phyloP scores from a whole-genome alignment of 768 basidiomycete species.

The Boletus speciosus region DNA sequence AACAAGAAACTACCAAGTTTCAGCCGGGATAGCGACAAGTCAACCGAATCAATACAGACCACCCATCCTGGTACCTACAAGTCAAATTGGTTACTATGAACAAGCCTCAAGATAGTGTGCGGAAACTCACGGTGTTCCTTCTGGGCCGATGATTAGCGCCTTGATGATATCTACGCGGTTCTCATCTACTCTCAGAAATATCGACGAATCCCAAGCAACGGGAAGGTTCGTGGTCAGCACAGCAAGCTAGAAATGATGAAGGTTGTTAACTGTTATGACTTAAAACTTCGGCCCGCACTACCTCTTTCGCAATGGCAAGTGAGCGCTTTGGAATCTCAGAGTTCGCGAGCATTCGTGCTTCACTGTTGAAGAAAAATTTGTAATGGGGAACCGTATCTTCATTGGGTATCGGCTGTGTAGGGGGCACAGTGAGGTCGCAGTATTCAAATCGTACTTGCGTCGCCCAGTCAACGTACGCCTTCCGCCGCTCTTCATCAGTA shows the following conservation, averaged over 20 bases:
- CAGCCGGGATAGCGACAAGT: background rate
- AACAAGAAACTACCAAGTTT: constrained; percentile 57
- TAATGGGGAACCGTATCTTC: constrained; percentile 65
- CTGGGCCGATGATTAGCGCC: constrained; percentile 87
- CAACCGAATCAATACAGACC: constrained; percentile 44
- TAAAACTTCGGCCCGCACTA: constrained; percentile 23
- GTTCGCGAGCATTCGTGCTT: constrained; percentile 78
- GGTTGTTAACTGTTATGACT: constrained; percentile 5
- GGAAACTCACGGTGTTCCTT: constrained; percentile 80
- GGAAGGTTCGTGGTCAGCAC: constrained; percentile 92
- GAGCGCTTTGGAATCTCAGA: constrained; percentile 89
- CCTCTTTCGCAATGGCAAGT: constrained; percentile 94
- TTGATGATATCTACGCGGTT: constrained; percentile 89
- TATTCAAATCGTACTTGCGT: constrained; percentile 82
- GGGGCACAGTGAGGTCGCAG: constrained; percentile 70
- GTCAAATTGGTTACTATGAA: constrained; percentile 4
- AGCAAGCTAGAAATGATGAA: constrained; percentile 59
- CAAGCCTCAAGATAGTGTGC: background rate
- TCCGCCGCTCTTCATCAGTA: constrained; percentile 64
- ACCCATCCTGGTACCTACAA: constrained; percentile 83
- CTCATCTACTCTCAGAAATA: constrained; percentile 92
- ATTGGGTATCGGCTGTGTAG: constrained; percentile 29
- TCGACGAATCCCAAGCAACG: constrained; percentile 92
- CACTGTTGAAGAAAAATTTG: constrained; percentile 79
- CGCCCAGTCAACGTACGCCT: constrained; percentile 83